These are phyloP conservation scores for Kitagawia praeruptora DNA, from an alignment of 129 eudicot species.

Conservation along the genomic window DNA sequence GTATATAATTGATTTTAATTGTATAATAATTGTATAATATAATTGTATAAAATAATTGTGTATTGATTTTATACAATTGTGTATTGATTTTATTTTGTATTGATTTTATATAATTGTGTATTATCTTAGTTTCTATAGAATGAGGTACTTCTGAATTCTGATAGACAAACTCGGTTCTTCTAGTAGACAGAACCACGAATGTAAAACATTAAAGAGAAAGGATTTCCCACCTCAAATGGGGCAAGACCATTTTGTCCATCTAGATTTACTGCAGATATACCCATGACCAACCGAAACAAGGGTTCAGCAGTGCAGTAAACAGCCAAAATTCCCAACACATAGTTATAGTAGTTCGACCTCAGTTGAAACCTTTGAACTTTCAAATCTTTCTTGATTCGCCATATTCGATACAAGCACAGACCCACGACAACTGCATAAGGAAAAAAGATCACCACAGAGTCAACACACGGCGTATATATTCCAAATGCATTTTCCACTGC, in stretches of 20 bases:
- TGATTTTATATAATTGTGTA: too few relatives aligned
- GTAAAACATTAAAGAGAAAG: not conserved
- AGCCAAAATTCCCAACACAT: conserved; percentile 26
- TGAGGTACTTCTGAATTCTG: not conserved
- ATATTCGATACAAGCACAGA: conserved; percentile 38
- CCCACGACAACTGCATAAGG: conserved; percentile 37
- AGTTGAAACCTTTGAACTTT: conserved; percentile 30
- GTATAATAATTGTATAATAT: too few relatives aligned
- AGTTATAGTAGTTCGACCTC: conserved; percentile 36
- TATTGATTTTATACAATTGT: too few relatives aligned
- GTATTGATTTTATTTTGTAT: too few relatives aligned
- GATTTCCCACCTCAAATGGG: conserved; percentile 36
- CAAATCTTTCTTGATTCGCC: conserved; percentile 24
- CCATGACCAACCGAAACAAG: conserved; percentile 36
- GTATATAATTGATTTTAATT: too few relatives aligned
- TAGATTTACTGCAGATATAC: conserved; percentile 41
- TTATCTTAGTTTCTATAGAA: not conserved
- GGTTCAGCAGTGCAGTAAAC: conserved; percentile 46
- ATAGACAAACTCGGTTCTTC: not conserved
- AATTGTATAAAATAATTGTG: too few relatives aligned
- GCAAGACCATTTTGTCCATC: conserved; percentile 37
- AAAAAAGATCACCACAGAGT: conserved; percentile 29
- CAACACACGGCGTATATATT: conserved; percentile 51
- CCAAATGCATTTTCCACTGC: conserved; percentile 38
- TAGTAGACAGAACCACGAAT: not conserved